These are phyloP conservation scores for Astrephomene gubernaculifera DNA, from an alignment of 139 green algal genomes.

Conservation along the genomic window DNA sequence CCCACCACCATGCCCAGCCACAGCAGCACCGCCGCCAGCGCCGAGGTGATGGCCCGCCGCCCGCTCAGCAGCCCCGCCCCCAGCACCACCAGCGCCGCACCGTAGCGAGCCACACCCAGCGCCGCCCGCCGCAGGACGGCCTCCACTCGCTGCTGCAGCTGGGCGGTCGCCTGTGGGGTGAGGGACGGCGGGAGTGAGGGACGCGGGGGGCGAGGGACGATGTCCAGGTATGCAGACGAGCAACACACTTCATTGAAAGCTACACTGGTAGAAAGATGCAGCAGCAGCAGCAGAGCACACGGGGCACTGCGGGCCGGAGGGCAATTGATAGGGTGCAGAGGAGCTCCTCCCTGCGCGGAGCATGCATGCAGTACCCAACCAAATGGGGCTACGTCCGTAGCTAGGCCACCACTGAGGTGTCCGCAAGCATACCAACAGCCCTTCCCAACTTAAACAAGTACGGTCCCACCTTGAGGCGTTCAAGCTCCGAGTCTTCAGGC, in stretches of 20 bases:
- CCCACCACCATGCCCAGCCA: constrained; percentile 47
- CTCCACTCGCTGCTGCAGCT: constrained; percentile 36
- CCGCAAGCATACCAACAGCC: not conserved
- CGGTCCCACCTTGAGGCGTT: not conserved
- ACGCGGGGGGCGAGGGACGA: not conserved
- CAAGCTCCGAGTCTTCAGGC: not conserved
- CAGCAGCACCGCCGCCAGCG: constrained; percentile 41
- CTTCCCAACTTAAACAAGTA: not conserved
- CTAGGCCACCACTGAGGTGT: no score
- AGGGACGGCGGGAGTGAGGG: not conserved
- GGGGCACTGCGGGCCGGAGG: no score
- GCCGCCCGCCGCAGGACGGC: not conserved
- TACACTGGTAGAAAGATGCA: no score
- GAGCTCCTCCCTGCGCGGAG: no score
- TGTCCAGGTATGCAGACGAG: no score
- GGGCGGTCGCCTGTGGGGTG: not conserved
- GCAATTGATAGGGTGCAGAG: no score
- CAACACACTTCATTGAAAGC: no score
- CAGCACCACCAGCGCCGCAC: constrained; percentile 29
- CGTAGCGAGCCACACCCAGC: constrained; percentile 23
- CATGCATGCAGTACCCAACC: no score
- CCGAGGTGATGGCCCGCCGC: constrained; percentile 27
- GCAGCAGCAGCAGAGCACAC: no score
- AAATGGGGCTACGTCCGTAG: no score
- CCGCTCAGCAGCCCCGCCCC: constrained; percentile 18